These are phyloP conservation scores for Xylariales sp. DNA, from an alignment of 2,329 filamentous ascomycete genomes.

Conservation along the genomic window DNA sequence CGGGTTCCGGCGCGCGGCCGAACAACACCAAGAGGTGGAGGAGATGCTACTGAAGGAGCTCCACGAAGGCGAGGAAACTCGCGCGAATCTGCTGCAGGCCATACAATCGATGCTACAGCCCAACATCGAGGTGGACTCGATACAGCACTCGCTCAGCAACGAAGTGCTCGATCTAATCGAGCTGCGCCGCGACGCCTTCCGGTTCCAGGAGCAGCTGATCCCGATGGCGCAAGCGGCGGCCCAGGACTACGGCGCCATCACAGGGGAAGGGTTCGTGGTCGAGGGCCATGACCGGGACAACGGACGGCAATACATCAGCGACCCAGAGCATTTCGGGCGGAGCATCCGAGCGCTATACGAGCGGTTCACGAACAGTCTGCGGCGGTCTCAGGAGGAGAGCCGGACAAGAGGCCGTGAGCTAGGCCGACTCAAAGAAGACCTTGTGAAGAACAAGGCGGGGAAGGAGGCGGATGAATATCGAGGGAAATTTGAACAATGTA, in stretches of 20 bases:
- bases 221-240: not conserved
- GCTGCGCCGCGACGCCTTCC: not conserved
- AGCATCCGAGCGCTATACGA: not conserved
- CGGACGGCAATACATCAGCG: not conserved
- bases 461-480: too few species aligned
- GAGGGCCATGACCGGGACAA: not conserved
- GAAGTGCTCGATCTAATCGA: not conserved
- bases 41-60: not conserved
- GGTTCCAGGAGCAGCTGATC: not conserved
- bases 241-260: not conserved
- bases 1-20: not conserved
- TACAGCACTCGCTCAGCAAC: not conserved
- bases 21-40: not conserved
- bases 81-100: not conserved
- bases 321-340: not conserved
- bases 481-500: too few species aligned
- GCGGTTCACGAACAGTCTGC: not conserved
- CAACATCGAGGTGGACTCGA: too few species aligned
- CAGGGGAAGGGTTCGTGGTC: not conserved
- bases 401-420: not conserved
- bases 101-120: not conserved
- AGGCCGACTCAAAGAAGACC: not conserved
- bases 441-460: not conserved
- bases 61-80: not conserved
- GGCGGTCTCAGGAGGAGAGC: not conserved